Evolutionary conservation across 2,329 filamentous ascomycete species (phyloP).

Genomic region (Tolypocladium paradoxum): DNA sequence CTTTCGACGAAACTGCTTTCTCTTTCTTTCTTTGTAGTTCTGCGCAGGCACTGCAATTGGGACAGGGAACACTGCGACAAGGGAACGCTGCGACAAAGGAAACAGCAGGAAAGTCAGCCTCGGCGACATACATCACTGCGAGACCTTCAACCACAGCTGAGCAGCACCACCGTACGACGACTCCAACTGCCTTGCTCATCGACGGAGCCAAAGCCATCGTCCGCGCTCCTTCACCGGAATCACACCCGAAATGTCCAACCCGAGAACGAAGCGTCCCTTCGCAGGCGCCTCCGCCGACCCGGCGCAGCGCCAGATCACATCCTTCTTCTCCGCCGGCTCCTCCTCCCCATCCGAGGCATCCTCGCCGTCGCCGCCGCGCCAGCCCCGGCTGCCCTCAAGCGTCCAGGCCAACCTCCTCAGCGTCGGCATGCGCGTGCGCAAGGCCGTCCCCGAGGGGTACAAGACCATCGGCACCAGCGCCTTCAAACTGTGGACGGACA

Average conservation of each 20-base stretch:
- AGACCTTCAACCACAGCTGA: not conserved
- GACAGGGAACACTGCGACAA: not conserved
- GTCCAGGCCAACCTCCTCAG: slow-evolving; percentile 77
- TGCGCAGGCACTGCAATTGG: not conserved
- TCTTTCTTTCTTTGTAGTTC: not conserved
- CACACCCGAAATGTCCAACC: slow-evolving; percentile 33
- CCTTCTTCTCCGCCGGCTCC: slow-evolving; percentile 40
- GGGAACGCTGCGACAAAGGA: not conserved
- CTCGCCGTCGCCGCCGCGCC: slow-evolving; percentile 14
- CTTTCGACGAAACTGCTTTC: not conserved
- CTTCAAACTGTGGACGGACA: slow-evolving; percentile 41
- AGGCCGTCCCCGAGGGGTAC: slow-evolving; percentile 88
- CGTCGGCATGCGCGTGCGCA: slow-evolving; percentile 90
- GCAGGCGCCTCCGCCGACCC: slow-evolving; percentile 48
- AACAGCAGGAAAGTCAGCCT: not conserved
- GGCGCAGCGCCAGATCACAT: slow-evolving; percentile 52
- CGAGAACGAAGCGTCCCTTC: slow-evolving; percentile 51
- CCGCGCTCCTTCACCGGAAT: not conserved
- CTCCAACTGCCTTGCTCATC: not conserved
- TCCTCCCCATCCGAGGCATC: slow-evolving; percentile 25
- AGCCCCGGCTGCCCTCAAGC: slow-evolving; percentile 46
- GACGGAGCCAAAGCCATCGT: not conserved
- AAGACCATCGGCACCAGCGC: slow-evolving; percentile 51
- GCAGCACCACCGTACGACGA: not conserved
- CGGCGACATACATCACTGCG: not conserved